Evolutionary conservation across 768 basidiomycete genomes (phyloP), one percentile per base, ranked within the genome.

Genomic region (Kwoniella pini): DNA sequence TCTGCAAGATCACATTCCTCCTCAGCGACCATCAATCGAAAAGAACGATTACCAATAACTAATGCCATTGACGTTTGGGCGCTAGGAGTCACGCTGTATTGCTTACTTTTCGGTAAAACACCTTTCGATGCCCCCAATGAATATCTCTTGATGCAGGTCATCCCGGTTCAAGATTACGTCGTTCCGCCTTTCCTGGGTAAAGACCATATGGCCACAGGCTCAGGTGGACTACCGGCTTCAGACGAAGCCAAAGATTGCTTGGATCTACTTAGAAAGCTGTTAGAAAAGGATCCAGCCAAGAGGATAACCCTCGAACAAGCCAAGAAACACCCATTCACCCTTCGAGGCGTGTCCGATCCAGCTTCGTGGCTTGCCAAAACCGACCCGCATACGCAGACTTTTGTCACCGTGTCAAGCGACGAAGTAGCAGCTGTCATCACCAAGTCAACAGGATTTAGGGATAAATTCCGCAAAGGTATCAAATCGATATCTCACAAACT

Each of bases 61-160:
- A 91, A 93, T 76, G 87, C 91, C 3, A 95, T 98, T 74, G 96
- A 99, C 72, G 85, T 99, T 31, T 99, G 96, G 96, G 95, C 96
- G 0, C 84, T 99, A 2, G 96, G 96, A 22, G 89, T 97, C 28
- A 99, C 96, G 1, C 82, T 97, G 4, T 98, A 91, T 79, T 95
- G 93, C 74, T 84, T 98, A 45, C 83, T 98, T 1, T 97, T 95
- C 66, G 96, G 92, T 10, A 81, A 81, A 57, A 85, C 88, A 1
- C 95, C 95, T 1, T 98, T 93, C 78, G 80, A 81, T 28, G 83
- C 83, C 0, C 76, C 80, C n/a, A 84, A 82, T 43, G 90, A 93
- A 78, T 96, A 85, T 76, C 83, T 83, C 55, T 79, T 96, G 52
- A 95, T 93, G 79, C 74, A 75, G 57, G 82, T 87, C 45, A 94